A percentile compares a stretch with the other conserved stretches of the same genome.
These are phyloP conservation scores for Emmonsiellopsis sp. DNA, from an alignment of 2,329 filamentous ascomycete genomes.

Conservation along the genomic window DNA sequence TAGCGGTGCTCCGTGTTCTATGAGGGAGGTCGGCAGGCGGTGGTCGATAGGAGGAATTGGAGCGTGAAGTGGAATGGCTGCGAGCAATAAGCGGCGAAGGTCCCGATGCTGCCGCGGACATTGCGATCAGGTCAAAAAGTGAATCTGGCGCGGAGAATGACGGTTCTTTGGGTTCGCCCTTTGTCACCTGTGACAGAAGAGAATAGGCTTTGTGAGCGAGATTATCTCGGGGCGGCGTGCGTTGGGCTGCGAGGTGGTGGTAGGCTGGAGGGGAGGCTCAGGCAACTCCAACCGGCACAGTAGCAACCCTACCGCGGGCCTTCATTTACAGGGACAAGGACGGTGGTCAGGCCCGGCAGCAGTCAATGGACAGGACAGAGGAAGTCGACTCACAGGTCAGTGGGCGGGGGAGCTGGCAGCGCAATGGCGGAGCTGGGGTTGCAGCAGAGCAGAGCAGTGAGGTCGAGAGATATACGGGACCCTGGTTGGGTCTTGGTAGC, in stretches of 20 bases:
- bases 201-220: neutral
- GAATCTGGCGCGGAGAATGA: neutral
- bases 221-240: neutral
- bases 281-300: neutral
- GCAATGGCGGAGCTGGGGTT: neutral
- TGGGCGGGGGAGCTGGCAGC: neutral
- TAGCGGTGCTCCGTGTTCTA: constrained; percentile 38
- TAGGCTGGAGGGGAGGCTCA: neutral
- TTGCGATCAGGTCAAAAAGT: constrained; percentile 12
- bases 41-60: constrained; percentile 34
- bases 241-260: neutral
- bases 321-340: neutral
- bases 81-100: constrained; percentile 40
- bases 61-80: constrained; percentile 41
- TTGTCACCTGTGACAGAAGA: neutral
- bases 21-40: constrained; percentile 35
- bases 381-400: neutral
- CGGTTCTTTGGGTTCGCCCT: neutral
- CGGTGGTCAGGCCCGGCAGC: neutral
- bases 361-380: neutral
- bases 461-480: neutral
- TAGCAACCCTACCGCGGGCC: neutral
- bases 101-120: constrained; percentile 39
- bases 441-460: neutral
- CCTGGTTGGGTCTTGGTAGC: neutral